phyloP scores from a whole-genome alignment of 108 stramenopile species.

The Discostella pseudostelligera region DNA sequence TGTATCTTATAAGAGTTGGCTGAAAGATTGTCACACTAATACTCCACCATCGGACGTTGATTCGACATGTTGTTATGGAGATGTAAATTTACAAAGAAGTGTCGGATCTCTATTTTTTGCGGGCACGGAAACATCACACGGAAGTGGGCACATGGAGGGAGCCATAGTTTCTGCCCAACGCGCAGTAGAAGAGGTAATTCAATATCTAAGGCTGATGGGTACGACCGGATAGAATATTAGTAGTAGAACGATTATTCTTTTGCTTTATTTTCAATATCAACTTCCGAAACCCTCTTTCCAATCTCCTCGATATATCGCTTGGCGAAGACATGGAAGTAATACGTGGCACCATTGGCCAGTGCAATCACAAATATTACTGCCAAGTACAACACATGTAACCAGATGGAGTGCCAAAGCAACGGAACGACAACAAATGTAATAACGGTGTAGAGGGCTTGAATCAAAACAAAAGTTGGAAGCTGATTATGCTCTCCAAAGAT shows the following conservation, averaged over 20 bases:
- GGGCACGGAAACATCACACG: slow-evolving; percentile 23
- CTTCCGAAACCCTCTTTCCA: slow-evolving; percentile 25
- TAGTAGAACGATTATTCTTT: background rate
- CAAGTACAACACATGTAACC: slow-evolving; percentile 40
- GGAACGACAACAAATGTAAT: slow-evolving; percentile 35
- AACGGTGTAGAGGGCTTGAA: slow-evolving; percentile 44
- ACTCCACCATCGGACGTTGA: background rate
- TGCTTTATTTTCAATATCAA: background rate
- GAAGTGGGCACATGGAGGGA: slow-evolving; percentile 20
- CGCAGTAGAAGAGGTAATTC: slow-evolving; percentile 14
- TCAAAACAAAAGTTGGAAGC: slow-evolving; percentile 40
- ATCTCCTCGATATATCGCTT: slow-evolving; percentile 44
- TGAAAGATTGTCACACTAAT: slow-evolving; percentile 15
- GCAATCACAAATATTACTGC: slow-evolving; percentile 37
- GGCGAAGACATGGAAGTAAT: slow-evolving; percentile 54
- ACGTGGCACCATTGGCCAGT: slow-evolving; percentile 44
- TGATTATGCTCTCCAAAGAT: slow-evolving; percentile 49
- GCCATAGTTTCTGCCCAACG: slow-evolving; percentile 18
- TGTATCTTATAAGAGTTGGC: slow-evolving; percentile 29
- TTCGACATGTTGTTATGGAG: slow-evolving; percentile 14
- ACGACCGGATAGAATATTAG: background rate
- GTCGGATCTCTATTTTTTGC: slow-evolving; percentile 24
- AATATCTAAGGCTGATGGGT: slow-evolving; percentile 3
- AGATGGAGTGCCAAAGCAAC: slow-evolving; percentile 42
- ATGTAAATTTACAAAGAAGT: slow-evolving; percentile 3